Conservation (phyloP, 2,329 filamentous ascomycete genomes). For the Venturia carpophila region DNA sequence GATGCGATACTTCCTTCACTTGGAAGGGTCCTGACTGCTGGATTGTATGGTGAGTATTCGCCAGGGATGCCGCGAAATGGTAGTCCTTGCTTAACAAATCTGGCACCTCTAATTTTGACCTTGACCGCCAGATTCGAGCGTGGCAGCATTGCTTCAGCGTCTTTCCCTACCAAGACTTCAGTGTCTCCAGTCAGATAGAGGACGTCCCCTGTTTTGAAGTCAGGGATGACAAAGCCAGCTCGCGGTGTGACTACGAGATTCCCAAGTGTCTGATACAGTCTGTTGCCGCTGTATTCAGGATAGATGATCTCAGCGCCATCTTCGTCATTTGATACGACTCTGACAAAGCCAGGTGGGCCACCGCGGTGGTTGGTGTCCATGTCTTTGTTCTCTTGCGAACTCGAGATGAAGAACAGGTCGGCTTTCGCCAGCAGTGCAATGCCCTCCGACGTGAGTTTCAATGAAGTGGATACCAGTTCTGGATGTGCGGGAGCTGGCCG, state of each 20-base stretch:
- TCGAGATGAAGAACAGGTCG: conserved; percentile 74
- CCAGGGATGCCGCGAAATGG: conserved; percentile 56
- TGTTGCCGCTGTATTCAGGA: conserved; percentile 79
- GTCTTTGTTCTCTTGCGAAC: conserved; percentile 42
- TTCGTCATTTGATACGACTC: conserved; percentile 51
- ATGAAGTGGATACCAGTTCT: conserved; percentile 40
- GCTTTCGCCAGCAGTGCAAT: conserved; percentile 53
- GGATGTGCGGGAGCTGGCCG: conserved; percentile 47
- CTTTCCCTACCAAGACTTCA: conserved; percentile 56
- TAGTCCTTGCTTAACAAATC: conserved; percentile 57
- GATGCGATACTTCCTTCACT: conserved; percentile 44
- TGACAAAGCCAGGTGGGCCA: conserved; percentile 64
- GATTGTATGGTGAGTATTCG: conserved; percentile 71
- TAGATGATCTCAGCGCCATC: conserved; percentile 53
- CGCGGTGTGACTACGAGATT: conserved; percentile 61
- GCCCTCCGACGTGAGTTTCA: conserved; percentile 47
- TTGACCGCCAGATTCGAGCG: conserved; percentile 66
- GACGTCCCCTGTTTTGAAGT: conserved; percentile 64
- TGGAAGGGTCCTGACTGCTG: conserved; percentile 56
- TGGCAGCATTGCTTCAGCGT: conserved; percentile 56
- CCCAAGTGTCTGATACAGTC: conserved; percentile 74
- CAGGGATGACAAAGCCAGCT: conserved; percentile 64
- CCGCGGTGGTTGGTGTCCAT: conserved; percentile 86
- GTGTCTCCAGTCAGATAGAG: conserved; percentile 67
- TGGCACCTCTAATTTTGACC: conserved; percentile 53